These are phyloP conservation scores for Trypanosoma platydactyli DNA, from an alignment of 208 protist species.

Conservation along the genomic window DNA sequence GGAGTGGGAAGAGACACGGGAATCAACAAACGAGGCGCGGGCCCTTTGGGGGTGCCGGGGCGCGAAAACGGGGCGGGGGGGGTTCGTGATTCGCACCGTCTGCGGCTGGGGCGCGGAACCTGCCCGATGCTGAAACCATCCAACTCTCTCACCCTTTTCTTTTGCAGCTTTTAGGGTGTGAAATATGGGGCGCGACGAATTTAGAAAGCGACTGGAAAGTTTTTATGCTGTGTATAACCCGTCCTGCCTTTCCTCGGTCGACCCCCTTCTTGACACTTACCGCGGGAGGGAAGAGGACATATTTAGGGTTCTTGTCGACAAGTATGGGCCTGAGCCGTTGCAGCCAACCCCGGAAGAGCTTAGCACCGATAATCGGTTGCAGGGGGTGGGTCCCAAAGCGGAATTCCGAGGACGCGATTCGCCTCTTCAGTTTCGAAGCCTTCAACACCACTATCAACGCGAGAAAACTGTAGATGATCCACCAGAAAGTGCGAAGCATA, in stretches of 20 bases:
- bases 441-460: neutral
- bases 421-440: neutral
- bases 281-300: conserved; percentile 34
- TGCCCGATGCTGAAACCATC: too few relatives aligned
- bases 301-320: conserved; percentile 32
- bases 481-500: neutral
- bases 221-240: conserved; percentile 32
- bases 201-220: conserved; percentile 15
- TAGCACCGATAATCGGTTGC: too few relatives aligned
- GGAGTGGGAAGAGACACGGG: neutral
- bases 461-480: conserved; percentile 6
- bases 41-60: neutral
- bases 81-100: too few relatives aligned
- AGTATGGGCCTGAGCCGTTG: conserved; percentile 37
- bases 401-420: neutral
- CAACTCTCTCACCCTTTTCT: too few relatives aligned
- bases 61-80: too few relatives aligned
- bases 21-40: neutral
- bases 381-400: neutral
- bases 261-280: conserved; percentile 27
- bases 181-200: conserved; percentile 46
- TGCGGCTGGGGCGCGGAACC: too few relatives aligned
- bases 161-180: conserved; percentile 32
- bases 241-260: conserved; percentile 27
- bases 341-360: neutral